Percentiles rank a stretch among this genome's conserved stretches.
phyloP scores from a whole-genome alignment of 768 basidiomycete species.

The Psilocybe subaeruginosa region DNA sequence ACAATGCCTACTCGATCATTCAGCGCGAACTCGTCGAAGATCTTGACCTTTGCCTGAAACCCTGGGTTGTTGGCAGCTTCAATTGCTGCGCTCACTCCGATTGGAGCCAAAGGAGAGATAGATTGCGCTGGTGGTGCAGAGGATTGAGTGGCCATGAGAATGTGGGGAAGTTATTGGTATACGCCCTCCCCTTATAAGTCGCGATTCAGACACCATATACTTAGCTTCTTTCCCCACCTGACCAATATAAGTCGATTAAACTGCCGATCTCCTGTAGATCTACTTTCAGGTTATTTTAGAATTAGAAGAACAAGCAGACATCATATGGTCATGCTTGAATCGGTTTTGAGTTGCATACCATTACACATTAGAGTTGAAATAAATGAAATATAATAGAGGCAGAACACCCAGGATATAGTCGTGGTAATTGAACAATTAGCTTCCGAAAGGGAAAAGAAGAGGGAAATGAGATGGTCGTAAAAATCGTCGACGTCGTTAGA shows the following conservation, averaged over 20 bases:
- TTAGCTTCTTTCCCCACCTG: constrained; percentile 7
- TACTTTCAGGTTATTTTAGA: background rate
- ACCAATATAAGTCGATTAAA: background rate
- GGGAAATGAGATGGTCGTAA: background rate
- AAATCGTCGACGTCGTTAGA: background rate
- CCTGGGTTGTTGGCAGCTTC: constrained; percentile 38
- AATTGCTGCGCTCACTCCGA: constrained; percentile 66
- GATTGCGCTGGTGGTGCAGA: constrained; percentile 36
- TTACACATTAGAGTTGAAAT: background rate
- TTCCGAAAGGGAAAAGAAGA: background rate
- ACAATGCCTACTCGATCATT: constrained; percentile 61
- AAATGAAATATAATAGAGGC: background rate
- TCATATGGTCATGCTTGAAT: background rate
- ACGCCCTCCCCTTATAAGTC: constrained; percentile 4
- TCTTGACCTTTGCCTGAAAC: constrained; percentile 44
- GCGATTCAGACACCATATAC: background rate
- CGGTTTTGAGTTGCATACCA: background rate
- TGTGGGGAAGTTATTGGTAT: background rate
- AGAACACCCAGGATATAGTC: background rate
- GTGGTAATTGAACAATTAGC: background rate
- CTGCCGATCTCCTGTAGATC: background rate
- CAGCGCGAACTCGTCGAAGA: constrained; percentile 63
- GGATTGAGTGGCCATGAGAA: constrained; percentile 4
- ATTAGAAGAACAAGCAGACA: background rate
- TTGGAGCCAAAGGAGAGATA: constrained; percentile 56